A percentile compares a stretch with the other conserved stretches of the same genome.
Conservation (phyloP, 2,329 filamentous ascomycete genomes). For the Xylariomycetidae sp. region DNA sequence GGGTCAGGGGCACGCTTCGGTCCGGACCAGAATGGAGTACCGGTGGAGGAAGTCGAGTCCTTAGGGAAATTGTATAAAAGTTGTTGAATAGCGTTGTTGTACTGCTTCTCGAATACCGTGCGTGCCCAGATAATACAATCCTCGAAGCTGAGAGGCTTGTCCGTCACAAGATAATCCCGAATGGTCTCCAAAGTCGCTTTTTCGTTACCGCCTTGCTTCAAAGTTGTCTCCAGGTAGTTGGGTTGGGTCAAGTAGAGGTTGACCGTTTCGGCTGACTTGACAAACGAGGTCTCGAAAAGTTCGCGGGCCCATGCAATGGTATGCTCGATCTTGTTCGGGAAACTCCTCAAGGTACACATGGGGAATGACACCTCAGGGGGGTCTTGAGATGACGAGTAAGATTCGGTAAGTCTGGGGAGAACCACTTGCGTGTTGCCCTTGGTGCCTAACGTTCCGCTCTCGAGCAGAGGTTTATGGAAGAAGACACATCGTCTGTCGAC, state of each 20-base stretch:
- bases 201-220: constrained; percentile 93
- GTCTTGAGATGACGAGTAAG: constrained; percentile 95
- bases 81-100: constrained; percentile 94
- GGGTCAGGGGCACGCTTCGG: constrained; percentile 94
- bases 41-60: constrained; percentile 81
- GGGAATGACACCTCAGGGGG: constrained; percentile 98
- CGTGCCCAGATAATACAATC: constrained; percentile 97
- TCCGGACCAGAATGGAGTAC: constrained; percentile 94
- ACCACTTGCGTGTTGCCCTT: constrained; percentile 99
- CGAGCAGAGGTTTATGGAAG: constrained; percentile 93
- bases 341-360: constrained; percentile 96
- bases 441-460: constrained; percentile 96
- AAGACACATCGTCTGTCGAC: constrained; percentile 96
- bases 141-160: constrained; percentile 88
- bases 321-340: constrained; percentile 97
- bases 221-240: constrained; percentile 78
- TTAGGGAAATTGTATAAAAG: constrained; percentile 96
- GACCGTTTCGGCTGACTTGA: constrained; percentile 87
- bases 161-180: constrained; percentile 82
- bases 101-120: constrained; percentile 90
- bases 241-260: constrained; percentile 91
- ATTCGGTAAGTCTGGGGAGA: constrained; percentile 86
- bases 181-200: constrained; percentile 90
- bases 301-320: constrained; percentile 98
- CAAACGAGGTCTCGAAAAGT: constrained; percentile 89